Conservation (phyloP, 176 grass and related monocot genomes). For the Bonia amplexicaulis region DNA sequence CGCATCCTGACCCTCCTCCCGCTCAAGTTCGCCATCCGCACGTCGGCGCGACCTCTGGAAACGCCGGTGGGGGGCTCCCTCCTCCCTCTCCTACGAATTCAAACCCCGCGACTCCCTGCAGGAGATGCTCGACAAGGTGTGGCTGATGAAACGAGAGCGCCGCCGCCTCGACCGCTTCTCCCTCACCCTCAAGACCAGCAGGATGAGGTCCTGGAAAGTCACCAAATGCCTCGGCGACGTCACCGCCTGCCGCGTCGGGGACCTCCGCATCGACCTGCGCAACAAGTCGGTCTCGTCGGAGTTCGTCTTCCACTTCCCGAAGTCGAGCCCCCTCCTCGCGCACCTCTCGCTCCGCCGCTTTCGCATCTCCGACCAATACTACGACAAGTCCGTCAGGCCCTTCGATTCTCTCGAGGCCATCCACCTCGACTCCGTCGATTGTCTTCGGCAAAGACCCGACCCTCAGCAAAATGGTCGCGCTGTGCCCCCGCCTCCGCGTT, state of each 20-base stretch:
- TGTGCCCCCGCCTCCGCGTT: conserved; percentile 46
- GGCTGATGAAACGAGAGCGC: neutral
- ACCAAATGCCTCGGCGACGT: conserved; percentile 26
- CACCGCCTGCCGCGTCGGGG: conserved; percentile 28
- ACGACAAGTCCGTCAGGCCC: neutral
- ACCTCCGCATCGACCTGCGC: conserved; percentile 32
- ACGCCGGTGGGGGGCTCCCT: conserved; percentile 35
- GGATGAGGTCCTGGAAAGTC: neutral
- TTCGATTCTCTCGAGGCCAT: conserved; percentile 37
- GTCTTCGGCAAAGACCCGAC: neutral
- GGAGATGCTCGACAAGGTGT: neutral
- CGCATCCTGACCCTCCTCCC: conserved; percentile 46
- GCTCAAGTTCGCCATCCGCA: conserved; percentile 54
- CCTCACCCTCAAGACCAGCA: conserved; percentile 6
- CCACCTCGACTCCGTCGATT: conserved; percentile 34
- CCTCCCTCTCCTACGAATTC: conserved; percentile 9
- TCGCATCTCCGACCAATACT: neutral
- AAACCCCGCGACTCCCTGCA: neutral
- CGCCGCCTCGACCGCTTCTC: conserved; percentile 46
- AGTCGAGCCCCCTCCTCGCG: conserved; percentile 26
- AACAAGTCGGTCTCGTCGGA: neutral
- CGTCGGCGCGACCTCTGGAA: conserved; percentile 39
- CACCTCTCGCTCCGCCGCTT: conserved; percentile 40
- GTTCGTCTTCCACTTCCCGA: conserved; percentile 22
- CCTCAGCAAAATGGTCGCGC: conserved; percentile 21